Evolutionary conservation across 2,329 filamentous ascomycete species (phyloP).

Genomic region (Trichoderma sp.): DNA sequence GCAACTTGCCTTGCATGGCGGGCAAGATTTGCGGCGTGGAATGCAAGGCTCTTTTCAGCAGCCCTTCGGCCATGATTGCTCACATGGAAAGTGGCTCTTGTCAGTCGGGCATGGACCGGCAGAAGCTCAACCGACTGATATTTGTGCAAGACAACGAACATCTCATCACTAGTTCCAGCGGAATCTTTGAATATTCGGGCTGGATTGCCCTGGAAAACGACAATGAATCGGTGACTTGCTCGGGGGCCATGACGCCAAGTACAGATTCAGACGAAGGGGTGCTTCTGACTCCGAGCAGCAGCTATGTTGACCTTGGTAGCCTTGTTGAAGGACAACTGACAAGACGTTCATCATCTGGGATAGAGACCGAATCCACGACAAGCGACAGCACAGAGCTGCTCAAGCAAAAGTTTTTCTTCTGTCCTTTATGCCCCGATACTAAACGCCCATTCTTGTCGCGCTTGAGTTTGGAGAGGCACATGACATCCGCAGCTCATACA

Average conservation of each 20-base stretch:
- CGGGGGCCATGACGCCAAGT: conserved; percentile 13
- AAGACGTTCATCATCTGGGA: not conserved
- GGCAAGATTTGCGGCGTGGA: not conserved
- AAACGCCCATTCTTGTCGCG: not conserved
- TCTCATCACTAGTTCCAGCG: conserved; percentile 16
- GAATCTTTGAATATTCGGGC: not conserved
- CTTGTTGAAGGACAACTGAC: not conserved
- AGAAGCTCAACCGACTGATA: conserved; percentile 21
- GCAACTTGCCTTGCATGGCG: conserved; percentile 27
- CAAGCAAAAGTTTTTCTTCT: not conserved
- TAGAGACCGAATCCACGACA: not conserved
- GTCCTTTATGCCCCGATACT: not conserved
- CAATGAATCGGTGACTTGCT: not conserved
- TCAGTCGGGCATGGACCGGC: conserved; percentile 28
- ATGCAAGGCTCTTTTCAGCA: conserved; percentile 26
- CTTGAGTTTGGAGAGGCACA: not conserved
- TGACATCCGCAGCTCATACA: not conserved
- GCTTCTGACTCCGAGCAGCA: conserved; percentile 3
- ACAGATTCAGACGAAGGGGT: not conserved
- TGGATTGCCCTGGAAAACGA: not conserved
- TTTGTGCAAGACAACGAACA: conserved; percentile 25
- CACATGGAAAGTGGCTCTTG: conserved; percentile 31
- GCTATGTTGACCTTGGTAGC: not conserved
- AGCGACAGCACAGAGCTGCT: not conserved
- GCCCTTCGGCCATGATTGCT: conserved; percentile 29